phyloP scores from a whole-genome alignment of 805 yeast genomes.

The Schwanniomyces polymorphus region DNA sequence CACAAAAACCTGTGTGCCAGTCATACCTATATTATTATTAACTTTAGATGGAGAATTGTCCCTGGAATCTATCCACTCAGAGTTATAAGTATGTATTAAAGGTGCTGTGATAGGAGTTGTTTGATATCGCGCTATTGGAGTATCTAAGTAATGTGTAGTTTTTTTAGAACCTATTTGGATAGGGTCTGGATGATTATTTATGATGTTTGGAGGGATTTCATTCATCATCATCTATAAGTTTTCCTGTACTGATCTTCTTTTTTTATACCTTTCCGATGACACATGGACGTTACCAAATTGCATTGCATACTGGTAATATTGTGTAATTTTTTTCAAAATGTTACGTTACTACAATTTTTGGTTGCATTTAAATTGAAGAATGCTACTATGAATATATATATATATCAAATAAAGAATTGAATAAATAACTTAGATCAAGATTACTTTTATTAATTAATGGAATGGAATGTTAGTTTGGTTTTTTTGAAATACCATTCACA shows the following conservation, averaged over 20 bases:
- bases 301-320: not conserved
- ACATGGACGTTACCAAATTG: not conserved
- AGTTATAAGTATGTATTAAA: constrained; percentile 13
- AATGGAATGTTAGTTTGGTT: not conserved
- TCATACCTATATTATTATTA: constrained; percentile 10
- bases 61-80: constrained; percentile 27
- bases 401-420: not conserved
- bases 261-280: not conserved
- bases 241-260: not conserved
- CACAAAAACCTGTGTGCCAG: constrained; percentile 9
- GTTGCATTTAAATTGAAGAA: not conserved
- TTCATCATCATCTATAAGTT: constrained; percentile 4
- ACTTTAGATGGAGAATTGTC: constrained; percentile 12
- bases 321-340: constrained; percentile 1
- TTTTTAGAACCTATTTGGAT: not conserved
- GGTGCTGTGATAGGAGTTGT: constrained; percentile 4
- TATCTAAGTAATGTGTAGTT: not conserved
- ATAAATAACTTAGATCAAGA: not conserved
- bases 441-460: not conserved
- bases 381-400: not conserved
- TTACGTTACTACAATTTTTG: not conserved
- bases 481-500: not conserved
- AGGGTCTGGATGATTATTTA: not conserved
- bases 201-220: constrained; percentile 5
- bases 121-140: constrained; percentile 1